Evolutionary conservation across 2,329 filamentous ascomycete species (phyloP).

Genomic region (Fusarium odoratissimum): DNA sequence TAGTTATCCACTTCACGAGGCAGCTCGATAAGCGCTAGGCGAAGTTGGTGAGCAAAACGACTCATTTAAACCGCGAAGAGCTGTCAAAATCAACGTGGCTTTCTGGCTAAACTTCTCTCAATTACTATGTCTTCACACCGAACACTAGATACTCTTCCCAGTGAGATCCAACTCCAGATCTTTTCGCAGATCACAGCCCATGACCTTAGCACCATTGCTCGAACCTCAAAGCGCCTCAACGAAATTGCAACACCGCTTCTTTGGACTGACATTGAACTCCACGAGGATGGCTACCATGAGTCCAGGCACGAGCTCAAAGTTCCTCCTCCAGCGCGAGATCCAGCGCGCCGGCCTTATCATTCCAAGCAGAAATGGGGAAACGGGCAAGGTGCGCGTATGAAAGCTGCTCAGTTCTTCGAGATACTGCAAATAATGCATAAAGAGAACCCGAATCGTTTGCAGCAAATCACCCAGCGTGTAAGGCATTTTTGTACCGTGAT

Average conservation of each 20-base stretch:
- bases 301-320: neutral
- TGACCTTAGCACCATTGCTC: neutral
- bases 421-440: neutral
- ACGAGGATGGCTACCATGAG: slow-evolving; percentile 19
- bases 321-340: slow-evolving; percentile 2
- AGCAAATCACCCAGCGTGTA: neutral
- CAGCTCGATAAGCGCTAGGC: neutral
- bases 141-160: neutral
- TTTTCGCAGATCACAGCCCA: neutral
- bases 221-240: slow-evolving; percentile 14
- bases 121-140: neutral
- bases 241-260: slow-evolving; percentile 3
- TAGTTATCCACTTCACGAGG: neutral
- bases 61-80: neutral
- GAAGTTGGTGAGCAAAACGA: neutral
- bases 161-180: slow-evolving; percentile 7
- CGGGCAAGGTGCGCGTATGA: neutral
- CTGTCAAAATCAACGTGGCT: neutral
- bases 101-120: accelerated
- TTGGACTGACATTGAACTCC: slow-evolving; percentile 34
- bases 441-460: neutral
- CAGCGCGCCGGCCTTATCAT: neutral
- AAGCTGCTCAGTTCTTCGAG: slow-evolving; percentile 6
- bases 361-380: neutral
- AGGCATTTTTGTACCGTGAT: slow-evolving; percentile 13